Evolutionary conservation across 2,329 filamentous ascomycete species (phyloP), one percentile per base, ranked within the genome.

Genomic region (Neopestalotiopsis sp.): DNA sequence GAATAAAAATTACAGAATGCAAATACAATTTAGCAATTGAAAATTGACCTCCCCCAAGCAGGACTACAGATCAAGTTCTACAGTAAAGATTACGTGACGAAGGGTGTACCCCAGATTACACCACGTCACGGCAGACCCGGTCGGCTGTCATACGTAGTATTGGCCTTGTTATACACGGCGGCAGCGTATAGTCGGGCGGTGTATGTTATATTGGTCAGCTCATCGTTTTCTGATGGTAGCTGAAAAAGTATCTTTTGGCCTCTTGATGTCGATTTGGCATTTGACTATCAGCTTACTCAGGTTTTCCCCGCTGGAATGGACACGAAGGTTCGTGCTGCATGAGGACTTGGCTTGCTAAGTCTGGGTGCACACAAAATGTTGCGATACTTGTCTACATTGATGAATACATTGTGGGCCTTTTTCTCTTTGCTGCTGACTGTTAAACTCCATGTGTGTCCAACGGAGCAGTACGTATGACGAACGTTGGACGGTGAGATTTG

Each of bases 261-360:
- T 53, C 45, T 53, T 53, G 45, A 53, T n/a, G n/a, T n/a, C 45
- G 17, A 53, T 53, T 53, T 53, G 45, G 17, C 45, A 53, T 17
- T 53, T 53, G 45, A 53, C 45, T 53, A 53, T 53, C 45, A 53
- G 45, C 45, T 53, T 53, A 53, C 45, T 53, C 45, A 20, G n/a
- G 45, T 53, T 20, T 53, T 20, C 45, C 42, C 42, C n/a, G 45
- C 45, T 53, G 45, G 9, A 5, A 53, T 24, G 5, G n/a, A 53
- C 6, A 53, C 14, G 17, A 53, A 53, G 45, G 7, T 53, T 53
- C n/a, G 45, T 53, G n/a, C 45, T 53, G 17, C n/a, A 53, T 7
- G 45, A 28, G 24, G 45, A 7, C n/a, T 53, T 53, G 17, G 14
- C 3, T n/a, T 53, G 17, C 42, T 45, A 28, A 28, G 24, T 24